Evolutionary conservation across 352 stramenopile genomes (phyloP).

Genomic region (Pilasporangium apinafurcum): DNA sequence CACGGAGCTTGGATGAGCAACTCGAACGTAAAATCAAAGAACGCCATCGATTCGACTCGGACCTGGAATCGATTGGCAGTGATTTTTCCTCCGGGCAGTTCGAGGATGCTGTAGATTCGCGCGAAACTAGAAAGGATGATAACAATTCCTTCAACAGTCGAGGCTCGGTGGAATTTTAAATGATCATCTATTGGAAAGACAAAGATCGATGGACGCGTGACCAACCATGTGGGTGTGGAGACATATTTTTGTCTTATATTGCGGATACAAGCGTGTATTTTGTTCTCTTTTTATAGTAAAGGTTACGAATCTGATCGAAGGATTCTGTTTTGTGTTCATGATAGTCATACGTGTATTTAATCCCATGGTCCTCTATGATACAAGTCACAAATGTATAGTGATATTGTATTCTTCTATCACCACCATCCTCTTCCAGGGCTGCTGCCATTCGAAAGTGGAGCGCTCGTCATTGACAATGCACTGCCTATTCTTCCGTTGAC

Average conservation of each 20-base stretch:
- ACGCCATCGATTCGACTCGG: slow-evolving; percentile 21
- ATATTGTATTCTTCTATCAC: slow-evolving; percentile 4
- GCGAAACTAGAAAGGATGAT: slow-evolving; percentile 2
- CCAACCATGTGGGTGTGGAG: too few relatives aligned
- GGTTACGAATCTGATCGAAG: too few relatives aligned
- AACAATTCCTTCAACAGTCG: slow-evolving; percentile 16
- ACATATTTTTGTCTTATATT: too few relatives aligned
- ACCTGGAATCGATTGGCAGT: slow-evolving; percentile 3
- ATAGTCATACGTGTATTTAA: too few relatives aligned
- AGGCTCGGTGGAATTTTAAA: slow-evolving; percentile 60
- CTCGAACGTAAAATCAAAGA: slow-evolving; percentile 2
- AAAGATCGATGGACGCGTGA: slow-evolving; percentile 3
- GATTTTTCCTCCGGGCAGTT: slow-evolving; percentile 34
- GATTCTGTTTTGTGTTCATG: too few relatives aligned
- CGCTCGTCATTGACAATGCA: slow-evolving; percentile 4
- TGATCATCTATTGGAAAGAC: neutral
- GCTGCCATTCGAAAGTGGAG: slow-evolving; percentile 18
- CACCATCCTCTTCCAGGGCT: neutral
- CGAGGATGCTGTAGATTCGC: slow-evolving; percentile 24
- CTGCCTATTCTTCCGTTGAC: neutral
- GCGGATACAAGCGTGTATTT: neutral
- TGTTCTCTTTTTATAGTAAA: neutral
- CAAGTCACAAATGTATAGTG: too few relatives aligned
- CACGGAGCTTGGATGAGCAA: slow-evolving; percentile 15
- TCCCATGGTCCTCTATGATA: too few relatives aligned